Evolutionary conservation across 2,329 filamentous ascomycete genomes (phyloP).

Genomic region (Gyromitra esculenta): DNA sequence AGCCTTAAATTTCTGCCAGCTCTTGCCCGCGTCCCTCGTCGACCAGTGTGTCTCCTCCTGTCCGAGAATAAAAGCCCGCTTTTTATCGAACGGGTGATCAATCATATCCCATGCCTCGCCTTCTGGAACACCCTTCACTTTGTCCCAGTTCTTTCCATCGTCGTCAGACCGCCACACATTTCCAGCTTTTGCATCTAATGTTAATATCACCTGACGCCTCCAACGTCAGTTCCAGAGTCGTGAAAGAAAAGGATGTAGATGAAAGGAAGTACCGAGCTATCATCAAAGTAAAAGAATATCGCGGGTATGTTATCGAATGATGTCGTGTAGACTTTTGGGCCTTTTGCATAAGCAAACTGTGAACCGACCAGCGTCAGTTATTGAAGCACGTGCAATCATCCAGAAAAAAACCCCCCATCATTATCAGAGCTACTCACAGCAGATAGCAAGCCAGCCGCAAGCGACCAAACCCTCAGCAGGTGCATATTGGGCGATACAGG

Average conservation of each 20-base stretch:
- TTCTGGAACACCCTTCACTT: conserved; percentile 71
- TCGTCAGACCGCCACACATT: conserved; percentile 81
- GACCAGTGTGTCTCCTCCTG: conserved; percentile 77
- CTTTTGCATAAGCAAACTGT: conserved; percentile 65
- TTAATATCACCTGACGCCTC: conserved; percentile 55
- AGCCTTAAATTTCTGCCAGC: conserved; percentile 79
- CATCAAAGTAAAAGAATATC: conserved; percentile 88
- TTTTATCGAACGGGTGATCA: conserved; percentile 80
- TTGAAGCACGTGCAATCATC: conserved; percentile 62
- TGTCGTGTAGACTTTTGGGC: conserved; percentile 73
- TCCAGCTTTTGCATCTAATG: conserved; percentile 67
- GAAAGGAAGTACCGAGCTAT: conserved; percentile 63
- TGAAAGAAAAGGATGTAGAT: conserved; percentile 14
- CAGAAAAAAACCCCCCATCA: conserved; percentile 61
- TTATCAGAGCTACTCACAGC: conserved; percentile 62
- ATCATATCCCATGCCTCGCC: conserved; percentile 71
- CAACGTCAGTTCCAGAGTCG: conserved; percentile 21
- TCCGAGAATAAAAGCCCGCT: conserved; percentile 83
- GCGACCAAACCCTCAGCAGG: conserved; percentile 52
- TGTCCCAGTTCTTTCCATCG: conserved; percentile 80
- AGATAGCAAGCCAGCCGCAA: conserved; percentile 46
- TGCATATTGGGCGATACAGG: conserved; percentile 53
- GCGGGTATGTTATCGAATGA: conserved; percentile 73
- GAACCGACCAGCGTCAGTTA: conserved; percentile 54
- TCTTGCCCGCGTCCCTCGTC: conserved; percentile 82